These are phyloP conservation scores for Phytophthora crassamura DNA, from an alignment of 352 stramenopile species.

Conservation along the genomic window DNA sequence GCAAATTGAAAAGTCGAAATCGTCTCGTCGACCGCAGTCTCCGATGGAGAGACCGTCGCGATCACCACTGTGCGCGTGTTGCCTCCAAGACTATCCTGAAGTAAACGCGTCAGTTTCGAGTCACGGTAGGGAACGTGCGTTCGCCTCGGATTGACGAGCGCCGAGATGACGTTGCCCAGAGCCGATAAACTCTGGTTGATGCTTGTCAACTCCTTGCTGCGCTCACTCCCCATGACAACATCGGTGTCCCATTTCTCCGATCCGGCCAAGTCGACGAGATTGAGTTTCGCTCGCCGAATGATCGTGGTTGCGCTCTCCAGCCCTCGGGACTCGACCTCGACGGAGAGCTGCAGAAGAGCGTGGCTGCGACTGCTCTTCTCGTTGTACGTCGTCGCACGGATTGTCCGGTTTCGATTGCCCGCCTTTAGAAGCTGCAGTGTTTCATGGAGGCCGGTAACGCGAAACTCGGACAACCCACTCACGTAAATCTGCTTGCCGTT, in stretches of 20 bases:
- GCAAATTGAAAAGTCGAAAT: conserved; percentile 92
- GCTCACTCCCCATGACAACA: conserved; percentile 67
- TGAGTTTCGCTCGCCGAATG: conserved; percentile 86
- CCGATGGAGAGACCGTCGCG: conserved; percentile 87
- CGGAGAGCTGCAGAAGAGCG: conserved; percentile 82
- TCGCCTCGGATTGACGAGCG: conserved; percentile 70
- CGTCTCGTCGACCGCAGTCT: conserved; percentile 84
- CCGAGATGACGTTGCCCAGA: conserved; percentile 90
- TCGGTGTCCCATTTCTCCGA: conserved; percentile 92
- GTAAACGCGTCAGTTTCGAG: conserved; percentile 96
- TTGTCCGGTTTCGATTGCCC: conserved; percentile 87
- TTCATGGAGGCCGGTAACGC: conserved; percentile 80
- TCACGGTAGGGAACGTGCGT: conserved; percentile 97
- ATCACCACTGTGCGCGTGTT: conserved; percentile 93
- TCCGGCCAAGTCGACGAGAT: conserved; percentile 92
- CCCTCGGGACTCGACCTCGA: conserved; percentile 81
- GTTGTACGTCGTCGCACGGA: conserved; percentile 90
- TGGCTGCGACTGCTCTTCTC: conserved; percentile 89
- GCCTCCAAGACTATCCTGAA: conserved; percentile 82
- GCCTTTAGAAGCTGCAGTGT: conserved; percentile 77
- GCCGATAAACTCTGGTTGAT: conserved; percentile 94
- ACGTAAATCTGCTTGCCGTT: conserved; percentile 90
- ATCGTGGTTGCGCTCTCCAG: conserved; percentile 73
- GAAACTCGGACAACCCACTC: conserved; percentile 91
- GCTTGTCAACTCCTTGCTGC: conserved; percentile 88